Evolutionary conservation across 2,329 filamentous ascomycete species (phyloP).

Genomic region (Pleoardoris graminearum): DNA sequence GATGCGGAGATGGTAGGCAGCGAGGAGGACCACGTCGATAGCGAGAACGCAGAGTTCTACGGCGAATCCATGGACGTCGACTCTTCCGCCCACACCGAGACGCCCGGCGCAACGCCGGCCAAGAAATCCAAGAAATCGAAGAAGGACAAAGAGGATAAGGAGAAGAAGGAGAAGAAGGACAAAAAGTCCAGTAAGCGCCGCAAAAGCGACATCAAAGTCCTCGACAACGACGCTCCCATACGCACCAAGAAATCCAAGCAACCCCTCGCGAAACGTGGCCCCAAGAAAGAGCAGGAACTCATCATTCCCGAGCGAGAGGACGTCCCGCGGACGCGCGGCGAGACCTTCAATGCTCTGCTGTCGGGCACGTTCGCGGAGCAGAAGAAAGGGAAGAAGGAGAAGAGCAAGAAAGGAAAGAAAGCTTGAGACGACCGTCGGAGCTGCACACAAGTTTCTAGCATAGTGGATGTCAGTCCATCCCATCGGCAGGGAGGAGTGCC

Average conservation of each 20-base stretch:
- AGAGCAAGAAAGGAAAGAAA: slow-evolving; percentile 10
- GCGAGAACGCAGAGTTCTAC: slow-evolving; percentile 21
- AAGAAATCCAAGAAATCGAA: slow-evolving; percentile 9
- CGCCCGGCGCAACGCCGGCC: background rate
- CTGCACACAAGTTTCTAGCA: background rate
- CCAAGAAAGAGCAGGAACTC: background rate
- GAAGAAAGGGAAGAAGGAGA: slow-evolving; percentile 15
- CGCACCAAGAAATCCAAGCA: background rate
- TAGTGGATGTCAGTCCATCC: too few species aligned
- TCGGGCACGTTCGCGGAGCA: slow-evolving; percentile 21
- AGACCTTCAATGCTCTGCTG: slow-evolving; percentile 29
- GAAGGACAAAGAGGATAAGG: slow-evolving; percentile 20
- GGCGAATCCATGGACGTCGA: slow-evolving; percentile 12
- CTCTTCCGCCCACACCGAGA: background rate
- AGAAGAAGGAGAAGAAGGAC: slow-evolving; percentile 13
- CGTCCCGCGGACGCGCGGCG: slow-evolving; percentile 28
- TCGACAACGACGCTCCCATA: background rate
- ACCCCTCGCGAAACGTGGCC: background rate
- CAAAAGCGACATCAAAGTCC: slow-evolving; percentile 5
- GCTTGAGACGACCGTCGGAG: slow-evolving; percentile 1
- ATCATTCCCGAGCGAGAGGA: slow-evolving; percentile 17
- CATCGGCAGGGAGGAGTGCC: too few species aligned
- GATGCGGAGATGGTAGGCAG: background rate
- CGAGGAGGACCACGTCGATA: slow-evolving; percentile 17
- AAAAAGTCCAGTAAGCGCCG: slow-evolving; percentile 14